Percentiles rank a stretch among this genome's conserved stretches.
Conservation (phyloP, 345 rosid species). For the Eucalyptus curtisii region DNA sequence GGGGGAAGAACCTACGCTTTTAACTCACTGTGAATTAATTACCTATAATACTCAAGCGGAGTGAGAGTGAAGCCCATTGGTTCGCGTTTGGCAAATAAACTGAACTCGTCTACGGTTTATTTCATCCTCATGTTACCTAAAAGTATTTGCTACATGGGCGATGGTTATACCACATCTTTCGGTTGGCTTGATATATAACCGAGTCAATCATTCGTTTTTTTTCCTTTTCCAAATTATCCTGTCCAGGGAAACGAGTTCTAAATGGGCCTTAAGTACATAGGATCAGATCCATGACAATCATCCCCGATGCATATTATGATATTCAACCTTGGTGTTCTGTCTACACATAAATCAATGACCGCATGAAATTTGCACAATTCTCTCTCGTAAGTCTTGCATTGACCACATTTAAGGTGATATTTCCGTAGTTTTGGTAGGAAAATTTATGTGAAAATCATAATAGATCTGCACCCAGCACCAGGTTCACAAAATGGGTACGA, state of each 20-base stretch:
- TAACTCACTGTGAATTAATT: not conserved
- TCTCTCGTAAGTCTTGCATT: not conserved
- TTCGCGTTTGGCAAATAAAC: not conserved
- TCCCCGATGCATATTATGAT: not conserved
- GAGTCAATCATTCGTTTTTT: not conserved
- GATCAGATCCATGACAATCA: not conserved
- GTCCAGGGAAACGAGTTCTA: not conserved
- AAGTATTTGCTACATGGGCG: not conserved
- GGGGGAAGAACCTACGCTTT: not conserved
- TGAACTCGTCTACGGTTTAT: not conserved
- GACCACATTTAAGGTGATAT: not conserved
- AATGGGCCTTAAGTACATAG: not conserved
- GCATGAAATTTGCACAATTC: not conserved
- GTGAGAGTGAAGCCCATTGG: not conserved
- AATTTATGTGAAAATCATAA: not conserved
- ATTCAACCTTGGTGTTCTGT: not conserved
- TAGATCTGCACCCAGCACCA: not conserved
- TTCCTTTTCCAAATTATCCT: not conserved
- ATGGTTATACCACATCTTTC: not conserved
- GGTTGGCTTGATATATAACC: not conserved
- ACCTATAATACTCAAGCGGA: not conserved
- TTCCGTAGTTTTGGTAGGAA: not conserved
- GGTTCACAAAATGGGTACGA: not conserved
- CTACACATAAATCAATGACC: no score
- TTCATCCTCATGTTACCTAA: not conserved